Percentiles rank a stretch among this genome's conserved stretches.
Evolutionary conservation across 148 eudicot genomes (phyloP).

Genomic region (Camellia granthamiana): DNA sequence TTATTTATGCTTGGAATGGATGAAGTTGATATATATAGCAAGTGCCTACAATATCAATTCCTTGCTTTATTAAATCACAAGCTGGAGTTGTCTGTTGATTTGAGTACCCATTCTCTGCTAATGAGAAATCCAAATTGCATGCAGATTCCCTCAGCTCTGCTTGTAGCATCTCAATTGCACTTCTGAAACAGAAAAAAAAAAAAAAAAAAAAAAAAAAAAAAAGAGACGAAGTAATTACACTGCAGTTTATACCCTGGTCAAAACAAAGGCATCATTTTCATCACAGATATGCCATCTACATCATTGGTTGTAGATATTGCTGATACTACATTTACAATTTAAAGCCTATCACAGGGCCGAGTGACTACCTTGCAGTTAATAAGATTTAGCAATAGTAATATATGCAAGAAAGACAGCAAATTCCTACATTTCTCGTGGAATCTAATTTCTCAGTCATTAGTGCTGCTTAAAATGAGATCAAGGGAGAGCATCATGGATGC

Average conservation of each 20-base stretch:
- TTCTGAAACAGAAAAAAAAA: conserved; percentile 40
- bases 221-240: neutral
- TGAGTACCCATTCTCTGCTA: conserved; percentile 14
- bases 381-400: neutral
- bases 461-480: neutral
- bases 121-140: conserved; percentile 19
- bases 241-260: neutral
- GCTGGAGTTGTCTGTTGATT: no score
- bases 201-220: neutral
- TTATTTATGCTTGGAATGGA: neutral
- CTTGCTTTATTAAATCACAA: conserved; percentile 17
- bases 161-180: conserved; percentile 83
- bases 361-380: neutral
- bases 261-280: neutral
- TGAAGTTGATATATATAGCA: neutral
- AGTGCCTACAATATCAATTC: conserved; percentile 32
- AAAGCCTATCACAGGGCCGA: neutral
- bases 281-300: neutral
- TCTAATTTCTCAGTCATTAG: neutral
- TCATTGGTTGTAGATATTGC: neutral
- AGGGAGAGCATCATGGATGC: neutral
- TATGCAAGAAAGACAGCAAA: neutral
- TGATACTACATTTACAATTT: neutral
- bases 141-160: conserved; percentile 54
- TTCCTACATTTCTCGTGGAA: neutral